Percentiles rank a stretch among this genome's conserved stretches.
These are phyloP conservation scores for Boletellus sp. DNA, from an alignment of 1,284 basidiomycete genomes.

Conservation along the genomic window DNA sequence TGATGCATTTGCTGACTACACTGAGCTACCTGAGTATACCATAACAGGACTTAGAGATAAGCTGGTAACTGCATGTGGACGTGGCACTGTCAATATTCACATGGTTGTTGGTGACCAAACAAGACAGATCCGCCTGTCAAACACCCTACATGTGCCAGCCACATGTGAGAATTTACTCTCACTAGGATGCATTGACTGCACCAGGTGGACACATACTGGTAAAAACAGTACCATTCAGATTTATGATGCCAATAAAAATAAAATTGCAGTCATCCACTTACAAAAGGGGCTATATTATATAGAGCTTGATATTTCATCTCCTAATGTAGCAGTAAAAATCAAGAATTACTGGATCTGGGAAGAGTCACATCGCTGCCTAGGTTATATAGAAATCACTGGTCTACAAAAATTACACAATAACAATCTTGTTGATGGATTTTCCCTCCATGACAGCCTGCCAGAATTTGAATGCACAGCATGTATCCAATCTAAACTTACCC, in stretches of 20 bases:
- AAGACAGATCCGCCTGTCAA: not conserved
- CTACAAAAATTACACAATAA: not conserved
- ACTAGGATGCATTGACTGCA: not conserved
- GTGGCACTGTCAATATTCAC: not conserved
- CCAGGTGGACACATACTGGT: too few relatives aligned
- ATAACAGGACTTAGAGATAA: not conserved
- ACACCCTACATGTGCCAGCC: not conserved
- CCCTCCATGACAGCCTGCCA: not conserved
- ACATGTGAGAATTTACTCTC: not conserved
- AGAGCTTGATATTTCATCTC: not conserved
- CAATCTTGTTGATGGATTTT: not conserved
- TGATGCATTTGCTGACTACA: not conserved
- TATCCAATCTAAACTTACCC: not conserved
- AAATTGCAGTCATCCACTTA: too few relatives aligned
- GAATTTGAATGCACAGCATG: not conserved
- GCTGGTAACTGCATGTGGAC: not conserved
- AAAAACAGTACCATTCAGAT: too few relatives aligned
- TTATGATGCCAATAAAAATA: too few relatives aligned
- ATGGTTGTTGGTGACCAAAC: not conserved
- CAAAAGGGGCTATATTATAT: too few relatives aligned
- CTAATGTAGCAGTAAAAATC: not conserved
- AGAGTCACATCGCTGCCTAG: conserved; percentile 2
- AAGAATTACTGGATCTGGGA: conserved; percentile 2
- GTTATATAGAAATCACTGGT: conserved; percentile 2
- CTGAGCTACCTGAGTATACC: not conserved